Evolutionary conservation across 2,329 filamentous ascomycete genomes (phyloP).

Genomic region (Penicillium corylophilum): DNA sequence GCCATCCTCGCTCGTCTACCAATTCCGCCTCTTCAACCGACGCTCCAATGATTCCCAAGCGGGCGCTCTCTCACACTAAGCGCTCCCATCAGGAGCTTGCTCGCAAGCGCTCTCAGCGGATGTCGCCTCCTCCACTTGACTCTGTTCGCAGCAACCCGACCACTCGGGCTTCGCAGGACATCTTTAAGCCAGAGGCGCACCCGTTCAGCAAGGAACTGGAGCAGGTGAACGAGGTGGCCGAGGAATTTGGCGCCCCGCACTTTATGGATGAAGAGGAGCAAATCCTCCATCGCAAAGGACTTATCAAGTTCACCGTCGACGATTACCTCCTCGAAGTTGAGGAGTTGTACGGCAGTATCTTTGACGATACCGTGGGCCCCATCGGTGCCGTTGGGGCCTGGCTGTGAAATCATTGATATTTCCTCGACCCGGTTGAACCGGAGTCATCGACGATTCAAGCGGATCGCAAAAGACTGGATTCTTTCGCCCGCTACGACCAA

Average conservation of each 20-base stretch:
- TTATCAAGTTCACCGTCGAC: constrained; percentile 71
- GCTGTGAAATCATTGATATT: constrained; percentile 34
- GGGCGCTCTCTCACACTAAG: constrained; percentile 86
- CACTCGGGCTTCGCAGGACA: constrained; percentile 36
- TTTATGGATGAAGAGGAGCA: constrained; percentile 72
- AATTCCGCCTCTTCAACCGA: constrained; percentile 48
- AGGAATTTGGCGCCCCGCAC: constrained; percentile 71
- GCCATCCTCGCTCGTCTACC: constrained; percentile 51
- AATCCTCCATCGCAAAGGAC: constrained; percentile 66
- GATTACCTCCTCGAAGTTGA: constrained; percentile 84
- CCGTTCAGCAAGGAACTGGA: constrained; percentile 89
- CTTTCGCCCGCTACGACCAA: constrained; percentile 29
- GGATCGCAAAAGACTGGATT: constrained; percentile 26
- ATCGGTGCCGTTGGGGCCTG: constrained; percentile 38
- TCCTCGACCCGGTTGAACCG: constrained; percentile 20
- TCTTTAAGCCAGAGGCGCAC: constrained; percentile 49
- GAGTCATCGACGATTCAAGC: constrained; percentile 15
- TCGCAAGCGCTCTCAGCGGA: constrained; percentile 63
- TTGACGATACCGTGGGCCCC: constrained; percentile 47
- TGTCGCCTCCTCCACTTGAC: constrained; percentile 42
- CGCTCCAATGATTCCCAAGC: constrained; percentile 70
- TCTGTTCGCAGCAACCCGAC: constrained; percentile 36
- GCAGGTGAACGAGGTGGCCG: constrained; percentile 87
- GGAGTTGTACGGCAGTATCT: constrained; percentile 63
- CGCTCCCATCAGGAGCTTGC: constrained; percentile 75